These are phyloP conservation scores for Ascochyta clinopodiicola DNA, from an alignment of 2,329 filamentous ascomycete genomes.

Conservation along the genomic window DNA sequence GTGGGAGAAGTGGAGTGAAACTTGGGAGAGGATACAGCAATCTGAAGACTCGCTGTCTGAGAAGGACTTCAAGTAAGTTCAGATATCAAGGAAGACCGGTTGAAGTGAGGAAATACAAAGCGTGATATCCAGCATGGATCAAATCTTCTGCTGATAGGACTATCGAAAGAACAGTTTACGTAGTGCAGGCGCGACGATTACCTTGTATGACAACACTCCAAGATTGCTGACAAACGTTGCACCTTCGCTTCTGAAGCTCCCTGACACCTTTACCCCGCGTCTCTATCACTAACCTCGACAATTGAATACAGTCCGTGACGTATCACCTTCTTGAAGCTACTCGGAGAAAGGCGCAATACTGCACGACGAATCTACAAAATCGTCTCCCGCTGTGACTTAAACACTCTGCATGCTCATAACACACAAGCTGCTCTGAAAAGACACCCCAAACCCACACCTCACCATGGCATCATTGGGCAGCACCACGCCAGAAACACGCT, in stretches of 20 bases:
- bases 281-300: background rate
- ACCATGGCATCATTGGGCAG: slow-evolving; percentile 25
- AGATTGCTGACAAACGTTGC: background rate
- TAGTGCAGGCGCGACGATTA: background rate
- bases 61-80: slow-evolving; percentile 28
- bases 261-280: slow-evolving; percentile 4
- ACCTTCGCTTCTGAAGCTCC: background rate
- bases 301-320: background rate
- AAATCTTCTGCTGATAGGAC: too few species aligned
- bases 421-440: background rate
- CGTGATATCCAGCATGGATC: too few species aligned
- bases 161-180: too few species aligned
- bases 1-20: slow-evolving; percentile 56
- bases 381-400: background rate
- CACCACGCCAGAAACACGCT: slow-evolving; percentile 35
- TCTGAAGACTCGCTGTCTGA: slow-evolving; percentile 39
- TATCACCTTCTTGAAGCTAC: background rate
- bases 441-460: background rate
- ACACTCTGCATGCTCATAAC: background rate
- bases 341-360: background rate
- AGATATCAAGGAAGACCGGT: background rate
- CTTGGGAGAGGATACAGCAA: slow-evolving; percentile 42
- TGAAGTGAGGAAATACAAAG: background rate
- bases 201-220: background rate
- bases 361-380: background rate